Evolutionary conservation across 768 basidiomycete species (phyloP).

Genomic region (Serendipita indica): DNA sequence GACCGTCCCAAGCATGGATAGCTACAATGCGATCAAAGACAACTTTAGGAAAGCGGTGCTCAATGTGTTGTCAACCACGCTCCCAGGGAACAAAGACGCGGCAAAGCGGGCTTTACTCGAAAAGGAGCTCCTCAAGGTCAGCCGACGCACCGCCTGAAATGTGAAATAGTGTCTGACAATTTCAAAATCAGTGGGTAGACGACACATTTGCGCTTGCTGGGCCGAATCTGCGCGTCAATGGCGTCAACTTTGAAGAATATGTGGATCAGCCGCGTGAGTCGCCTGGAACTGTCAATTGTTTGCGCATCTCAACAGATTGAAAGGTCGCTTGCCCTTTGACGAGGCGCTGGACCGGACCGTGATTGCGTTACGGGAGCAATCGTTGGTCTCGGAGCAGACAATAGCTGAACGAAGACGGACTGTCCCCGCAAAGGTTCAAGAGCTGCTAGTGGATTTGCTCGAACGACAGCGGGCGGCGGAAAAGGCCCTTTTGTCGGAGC

Average conservation of each 20-base stretch:
- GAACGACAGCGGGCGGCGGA: conserved; percentile 23
- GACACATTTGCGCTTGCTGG: conserved; percentile 44
- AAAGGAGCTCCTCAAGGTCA: background rate
- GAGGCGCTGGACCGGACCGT: conserved; percentile 72
- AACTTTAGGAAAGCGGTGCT: background rate
- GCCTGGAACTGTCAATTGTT: background rate
- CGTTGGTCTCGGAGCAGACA: conserved; percentile 58
- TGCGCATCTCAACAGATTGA: background rate
- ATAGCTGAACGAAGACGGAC: conserved; percentile 47
- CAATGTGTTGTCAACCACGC: background rate
- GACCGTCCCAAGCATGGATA: background rate
- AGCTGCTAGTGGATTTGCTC: conserved; percentile 26
- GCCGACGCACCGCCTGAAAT: no score
- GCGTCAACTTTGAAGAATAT: conserved; percentile 56
- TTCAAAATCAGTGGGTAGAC: conserved; percentile 62
- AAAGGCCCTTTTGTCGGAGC: conserved; percentile 14
- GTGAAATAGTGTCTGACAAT: no score
- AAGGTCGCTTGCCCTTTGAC: conserved; percentile 40
- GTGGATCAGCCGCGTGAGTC: conserved; percentile 33
- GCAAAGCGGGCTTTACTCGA: background rate
- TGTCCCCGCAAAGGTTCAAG: conserved; percentile 40
- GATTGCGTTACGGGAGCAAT: conserved; percentile 66
- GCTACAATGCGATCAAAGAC: background rate
- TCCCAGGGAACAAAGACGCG: background rate
- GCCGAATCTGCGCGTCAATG: conserved; percentile 67